Evolutionary conservation across 2,329 filamentous ascomycete species (phyloP), one percentile per base, ranked within the genome.

Genomic region (Aspergillus sp.): DNA sequence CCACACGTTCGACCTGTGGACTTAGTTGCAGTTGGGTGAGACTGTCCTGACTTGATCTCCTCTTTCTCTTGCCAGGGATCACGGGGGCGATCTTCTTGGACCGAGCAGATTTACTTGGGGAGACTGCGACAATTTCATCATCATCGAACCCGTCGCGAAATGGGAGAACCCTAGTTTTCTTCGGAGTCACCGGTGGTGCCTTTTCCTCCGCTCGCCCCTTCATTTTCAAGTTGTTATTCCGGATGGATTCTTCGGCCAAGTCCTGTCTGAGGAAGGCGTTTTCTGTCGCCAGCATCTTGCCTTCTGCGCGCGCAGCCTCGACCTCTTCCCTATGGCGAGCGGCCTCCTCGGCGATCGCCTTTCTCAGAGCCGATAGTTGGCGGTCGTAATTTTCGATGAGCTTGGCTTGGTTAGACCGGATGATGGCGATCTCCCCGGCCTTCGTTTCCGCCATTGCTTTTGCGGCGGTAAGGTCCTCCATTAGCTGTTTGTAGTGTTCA

Each of bases 71-170:
- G 8, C 75, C 75, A n/a, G 76, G 75, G 54, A 76, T 76, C 45
- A 76, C 80, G 2, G 83, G 82, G 1, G 82, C 85, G 10, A 69
- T 68, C 41, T 78, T 73, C 63, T 79, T 82, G 5, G 74, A 72
- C 57, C 73, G 76, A 7, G 66, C 67, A 8, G 75, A 73, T 58
- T 79, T 83, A 48, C 76, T 82, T 3, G 82, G 82, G 2, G 82
- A 84, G 1, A 76, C 65, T 55, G 79, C 73, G 51, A 79, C 67
- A 8, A 86, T 76, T 61, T 86, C 82, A 50, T 80, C 78, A 56
- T 86, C 82, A 51, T 85, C 81, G 61, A 87, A 87, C 16, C 84
- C 84, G 70, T 87, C 84, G 14, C 82, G 76, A 33, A 81, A 75
- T 2, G 76, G 75, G 1, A 77, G 67, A 6, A 67, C 66, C 55